A percentile compares a stretch with the other conserved stretches of the same genome.
phyloP scores from a whole-genome alignment of 768 basidiomycete species.

The Boletus barrowsii region DNA sequence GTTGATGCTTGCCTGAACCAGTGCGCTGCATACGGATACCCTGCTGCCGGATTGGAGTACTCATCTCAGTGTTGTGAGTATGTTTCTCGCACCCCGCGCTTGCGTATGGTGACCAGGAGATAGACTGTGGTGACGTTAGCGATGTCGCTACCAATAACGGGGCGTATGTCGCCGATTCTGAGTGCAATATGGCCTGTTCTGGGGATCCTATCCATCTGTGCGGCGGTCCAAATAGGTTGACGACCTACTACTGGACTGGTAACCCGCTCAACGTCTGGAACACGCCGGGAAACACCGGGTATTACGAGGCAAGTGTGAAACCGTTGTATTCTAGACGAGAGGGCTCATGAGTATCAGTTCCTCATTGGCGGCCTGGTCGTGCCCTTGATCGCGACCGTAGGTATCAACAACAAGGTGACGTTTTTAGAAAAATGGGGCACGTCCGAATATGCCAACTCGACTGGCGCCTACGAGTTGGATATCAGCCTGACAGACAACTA shows the following conservation, averaged over 20 bases:
- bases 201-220: slow-evolving; percentile 71
- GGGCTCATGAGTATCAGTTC: slow-evolving; percentile 31
- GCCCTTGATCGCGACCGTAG: slow-evolving; percentile 71
- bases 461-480: slow-evolving; percentile 79
- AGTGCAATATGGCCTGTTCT: slow-evolving; percentile 55
- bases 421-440: slow-evolving; percentile 78
- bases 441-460: slow-evolving; percentile 57
- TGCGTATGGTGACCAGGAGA: not conserved
- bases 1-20: slow-evolving; percentile 62
- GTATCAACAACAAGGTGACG: slow-evolving; percentile 77
- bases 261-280: slow-evolving; percentile 57
- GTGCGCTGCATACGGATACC: slow-evolving; percentile 69
- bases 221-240: slow-evolving; percentile 54
- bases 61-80: slow-evolving; percentile 66
- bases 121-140: slow-evolving; percentile 68
- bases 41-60: slow-evolving; percentile 67
- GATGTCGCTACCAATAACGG: slow-evolving; percentile 45
- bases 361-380: slow-evolving; percentile 60
- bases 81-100: not conserved
- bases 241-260: slow-evolving; percentile 54
- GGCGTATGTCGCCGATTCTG: slow-evolving; percentile 30
- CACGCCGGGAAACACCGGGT: slow-evolving; percentile 59
- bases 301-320: slow-evolving; percentile 55
- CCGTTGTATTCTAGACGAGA: not conserved
- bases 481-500: slow-evolving; percentile 48